Evolutionary conservation across 805 yeast genomes (phyloP).

Genomic region (Lipomyces oligophaga): DNA sequence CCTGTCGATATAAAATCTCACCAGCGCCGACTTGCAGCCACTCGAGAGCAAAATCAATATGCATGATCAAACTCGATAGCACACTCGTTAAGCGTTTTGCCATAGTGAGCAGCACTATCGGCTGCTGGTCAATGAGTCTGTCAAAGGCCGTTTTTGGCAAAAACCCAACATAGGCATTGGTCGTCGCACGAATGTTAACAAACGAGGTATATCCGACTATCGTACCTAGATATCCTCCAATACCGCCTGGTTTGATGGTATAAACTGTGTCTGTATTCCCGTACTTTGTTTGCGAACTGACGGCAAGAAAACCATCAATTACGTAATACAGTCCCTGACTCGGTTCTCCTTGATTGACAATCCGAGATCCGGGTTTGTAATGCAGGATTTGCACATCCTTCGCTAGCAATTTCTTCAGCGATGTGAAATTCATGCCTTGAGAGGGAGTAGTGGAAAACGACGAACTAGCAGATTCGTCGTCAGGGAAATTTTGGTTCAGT

Average conservation of each 20-base stretch:
- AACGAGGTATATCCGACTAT: slow-evolving; percentile 75
- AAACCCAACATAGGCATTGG: slow-evolving; percentile 66
- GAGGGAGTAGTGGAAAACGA: neutral
- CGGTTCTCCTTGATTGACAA: slow-evolving; percentile 62
- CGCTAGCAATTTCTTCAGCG: slow-evolving; percentile 48
- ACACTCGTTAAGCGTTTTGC: slow-evolving; percentile 70
- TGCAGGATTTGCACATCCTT: slow-evolving; percentile 54
- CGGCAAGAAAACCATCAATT: slow-evolving; percentile 72
- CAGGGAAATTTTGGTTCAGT: slow-evolving; percentile 32
- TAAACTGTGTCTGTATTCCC: slow-evolving; percentile 37
- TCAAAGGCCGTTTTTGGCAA: slow-evolving; percentile 62
- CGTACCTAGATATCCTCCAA: slow-evolving; percentile 84
- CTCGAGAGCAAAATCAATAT: slow-evolving; percentile 86
- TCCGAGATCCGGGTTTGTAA: slow-evolving; percentile 49
- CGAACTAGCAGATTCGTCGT: slow-evolving; percentile 30
- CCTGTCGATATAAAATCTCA: slow-evolving; percentile 70
- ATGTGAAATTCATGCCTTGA: slow-evolving; percentile 1
- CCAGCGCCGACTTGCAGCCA: slow-evolving; percentile 95
- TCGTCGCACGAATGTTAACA: slow-evolving; percentile 61
- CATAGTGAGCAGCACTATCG: slow-evolving; percentile 68
- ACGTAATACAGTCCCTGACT: slow-evolving; percentile 77
- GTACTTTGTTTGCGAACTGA: slow-evolving; percentile 41
- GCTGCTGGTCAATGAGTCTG: slow-evolving; percentile 66
- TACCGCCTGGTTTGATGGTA: slow-evolving; percentile 67
- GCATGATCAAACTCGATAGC: slow-evolving; percentile 61